Evolutionary conservation across 768 basidiomycete genomes (phyloP).

Genomic region (Chiua virens): DNA sequence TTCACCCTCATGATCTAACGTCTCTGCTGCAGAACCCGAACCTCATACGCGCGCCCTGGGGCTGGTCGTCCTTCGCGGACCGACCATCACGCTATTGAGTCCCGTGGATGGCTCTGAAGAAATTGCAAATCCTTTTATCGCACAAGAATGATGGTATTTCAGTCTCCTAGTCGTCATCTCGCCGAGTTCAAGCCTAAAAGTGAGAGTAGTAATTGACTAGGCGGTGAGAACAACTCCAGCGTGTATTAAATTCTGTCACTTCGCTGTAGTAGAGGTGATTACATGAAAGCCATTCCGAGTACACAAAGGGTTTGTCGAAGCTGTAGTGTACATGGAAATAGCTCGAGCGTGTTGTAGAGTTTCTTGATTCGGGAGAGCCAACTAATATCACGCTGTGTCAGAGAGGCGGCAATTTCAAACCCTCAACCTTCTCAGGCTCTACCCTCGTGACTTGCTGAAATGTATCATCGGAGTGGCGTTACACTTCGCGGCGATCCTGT

Average conservation of each 20-base stretch:
- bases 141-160: constrained; percentile 50
- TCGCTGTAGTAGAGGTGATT: constrained; percentile 13
- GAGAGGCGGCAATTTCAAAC: neutral
- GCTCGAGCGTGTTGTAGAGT: neutral
- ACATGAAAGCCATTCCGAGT: constrained; percentile 16
- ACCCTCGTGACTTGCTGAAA: neutral
- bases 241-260: constrained; percentile 11
- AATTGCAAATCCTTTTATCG: constrained; percentile 85
- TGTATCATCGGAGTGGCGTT: constrained; percentile 25
- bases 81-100: constrained; percentile 90
- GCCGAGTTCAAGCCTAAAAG: too few species aligned
- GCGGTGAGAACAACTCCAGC: too few species aligned
- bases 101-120: constrained; percentile 96
- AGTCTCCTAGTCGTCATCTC: neutral
- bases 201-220: too few species aligned
- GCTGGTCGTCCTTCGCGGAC: constrained; percentile 87
- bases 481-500: constrained; percentile 20
- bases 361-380: neutral
- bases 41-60: constrained; percentile 69
- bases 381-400: neutral
- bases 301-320: constrained; percentile 6
- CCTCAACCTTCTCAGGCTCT: neutral
- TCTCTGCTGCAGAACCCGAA: constrained; percentile 51
- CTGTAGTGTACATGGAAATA: constrained; percentile 12
- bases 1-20: constrained; percentile 14